Percentiles rank a stretch among this genome's conserved stretches.
Evolutionary conservation across 768 basidiomycete species (phyloP).

Genomic region (Phlebiopsis flavidoalba): DNA sequence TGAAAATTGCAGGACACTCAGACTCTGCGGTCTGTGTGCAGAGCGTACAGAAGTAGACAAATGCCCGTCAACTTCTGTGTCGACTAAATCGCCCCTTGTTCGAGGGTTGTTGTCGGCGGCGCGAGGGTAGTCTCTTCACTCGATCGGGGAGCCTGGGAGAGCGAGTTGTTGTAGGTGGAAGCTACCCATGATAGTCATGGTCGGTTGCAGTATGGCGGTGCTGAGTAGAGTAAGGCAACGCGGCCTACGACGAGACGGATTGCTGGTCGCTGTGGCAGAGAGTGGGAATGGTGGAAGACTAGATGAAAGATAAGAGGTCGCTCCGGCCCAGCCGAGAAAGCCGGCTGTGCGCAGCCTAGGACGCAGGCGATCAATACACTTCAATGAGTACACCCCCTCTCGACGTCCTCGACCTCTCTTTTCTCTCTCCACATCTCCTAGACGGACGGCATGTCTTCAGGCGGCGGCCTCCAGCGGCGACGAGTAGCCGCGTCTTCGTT

Average conservation of each 20-base stretch:
- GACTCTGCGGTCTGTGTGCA: no score
- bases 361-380: neutral
- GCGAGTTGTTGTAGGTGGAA: no score
- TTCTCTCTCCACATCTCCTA: neutral
- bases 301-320: neutral
- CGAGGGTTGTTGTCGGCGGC: no score
- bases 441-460: slow-evolving; percentile 37
- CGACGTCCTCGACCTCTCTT: neutral
- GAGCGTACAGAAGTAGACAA: no score
- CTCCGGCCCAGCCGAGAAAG: neutral
- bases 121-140: no score
- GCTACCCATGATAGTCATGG: no score
- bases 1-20: no score
- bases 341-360: slow-evolving; percentile 3
- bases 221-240: neutral
- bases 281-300: neutral
- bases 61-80: no score
- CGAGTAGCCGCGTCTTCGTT: slow-evolving; percentile 42
- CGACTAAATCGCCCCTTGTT: no score
- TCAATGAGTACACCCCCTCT: neutral
- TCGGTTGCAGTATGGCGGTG: neutral
- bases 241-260: neutral
- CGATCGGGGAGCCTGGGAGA: no score
- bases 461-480: slow-evolving; percentile 52
- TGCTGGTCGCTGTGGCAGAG: neutral